Conservation (phyloP, 2,329 filamentous ascomycete genomes). For the Chaetomium strumarium region DNA sequence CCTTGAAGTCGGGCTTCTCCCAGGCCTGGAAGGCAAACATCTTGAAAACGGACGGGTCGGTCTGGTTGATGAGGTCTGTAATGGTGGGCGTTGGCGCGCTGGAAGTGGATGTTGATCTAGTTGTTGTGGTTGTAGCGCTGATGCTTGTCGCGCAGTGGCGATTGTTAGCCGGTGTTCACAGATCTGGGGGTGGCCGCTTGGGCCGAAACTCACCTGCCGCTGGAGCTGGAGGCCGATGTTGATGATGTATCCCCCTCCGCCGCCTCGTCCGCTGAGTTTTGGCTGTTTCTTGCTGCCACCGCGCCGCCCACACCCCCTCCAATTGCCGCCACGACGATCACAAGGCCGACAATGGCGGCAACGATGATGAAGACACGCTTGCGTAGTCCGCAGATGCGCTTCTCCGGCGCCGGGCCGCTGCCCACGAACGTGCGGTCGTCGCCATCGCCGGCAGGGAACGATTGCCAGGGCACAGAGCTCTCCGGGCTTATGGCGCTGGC, state of each 20-base stretch:
- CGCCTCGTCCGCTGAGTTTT: not conserved
- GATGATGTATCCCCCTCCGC: not conserved
- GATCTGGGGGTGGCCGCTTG: not conserved
- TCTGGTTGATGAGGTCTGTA: conserved; percentile 24
- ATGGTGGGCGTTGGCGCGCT: conserved; percentile 4
- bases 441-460: conserved; percentile 6
- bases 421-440: conserved; percentile 2
- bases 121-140: not conserved
- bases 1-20: conserved; percentile 23
- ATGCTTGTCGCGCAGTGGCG: not conserved
- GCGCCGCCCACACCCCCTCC: conserved; percentile 25
- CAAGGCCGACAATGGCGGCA: conserved; percentile 11
- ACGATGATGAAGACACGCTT: conserved; percentile 23
- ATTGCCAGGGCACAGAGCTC: conserved; percentile 21
- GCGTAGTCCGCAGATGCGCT: conserved; percentile 22
- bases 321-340: conserved; percentile 22
- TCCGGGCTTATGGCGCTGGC: conserved; percentile 13
- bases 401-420: conserved; percentile 9
- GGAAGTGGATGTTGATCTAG: conserved; percentile 3
- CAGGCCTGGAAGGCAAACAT: conserved; percentile 31
- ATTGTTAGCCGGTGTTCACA: not conserved
- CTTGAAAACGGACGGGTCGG: conserved; percentile 7
- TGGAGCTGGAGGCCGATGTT: not conserved
- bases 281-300: conserved; percentile 3
- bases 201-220: not conserved